Conservation (phyloP, 768 basidiomycete species). For the Thelephora aurantiotincta region DNA sequence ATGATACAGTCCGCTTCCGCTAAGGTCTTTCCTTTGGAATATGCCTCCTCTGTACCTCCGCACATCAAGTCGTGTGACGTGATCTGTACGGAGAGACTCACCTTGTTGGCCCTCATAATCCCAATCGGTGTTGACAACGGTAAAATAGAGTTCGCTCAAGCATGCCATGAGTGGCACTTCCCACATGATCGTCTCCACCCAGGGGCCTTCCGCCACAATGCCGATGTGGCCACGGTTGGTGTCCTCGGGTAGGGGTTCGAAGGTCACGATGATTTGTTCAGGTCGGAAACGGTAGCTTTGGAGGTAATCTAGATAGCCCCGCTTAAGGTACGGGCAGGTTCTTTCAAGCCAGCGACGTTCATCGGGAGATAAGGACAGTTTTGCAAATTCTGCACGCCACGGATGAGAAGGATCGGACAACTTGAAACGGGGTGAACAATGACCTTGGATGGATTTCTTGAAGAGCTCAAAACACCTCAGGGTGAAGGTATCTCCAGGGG, state of each 20-base stretch:
- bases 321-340: slow-evolving; percentile 62
- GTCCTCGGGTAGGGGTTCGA: slow-evolving; percentile 42
- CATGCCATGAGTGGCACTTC: slow-evolving; percentile 93
- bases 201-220: slow-evolving; percentile 58
- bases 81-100: slow-evolving; percentile 14
- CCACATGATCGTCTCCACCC: slow-evolving; percentile 84
- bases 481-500: slow-evolving; percentile 49
- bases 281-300: slow-evolving; percentile 56
- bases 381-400: slow-evolving; percentile 44
- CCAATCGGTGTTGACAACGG: slow-evolving; percentile 67
- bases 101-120: slow-evolving; percentile 70
- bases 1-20: slow-evolving; percentile 52
- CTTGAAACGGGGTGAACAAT: neutral
- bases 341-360: slow-evolving; percentile 57
- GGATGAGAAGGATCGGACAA: neutral
- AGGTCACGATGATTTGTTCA: slow-evolving; percentile 52
- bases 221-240: slow-evolving; percentile 28
- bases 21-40: slow-evolving; percentile 52
- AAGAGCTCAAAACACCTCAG: slow-evolving; percentile 48
- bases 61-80: neutral
- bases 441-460: slow-evolving; percentile 39
- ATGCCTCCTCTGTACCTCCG: slow-evolving; percentile 44
- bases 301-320: slow-evolving; percentile 68
- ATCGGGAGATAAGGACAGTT: slow-evolving; percentile 38
- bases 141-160: slow-evolving; percentile 84